phyloP scores from a whole-genome alignment of 352 stramenopile genomes.

The Pythium rishiriense region DNA sequence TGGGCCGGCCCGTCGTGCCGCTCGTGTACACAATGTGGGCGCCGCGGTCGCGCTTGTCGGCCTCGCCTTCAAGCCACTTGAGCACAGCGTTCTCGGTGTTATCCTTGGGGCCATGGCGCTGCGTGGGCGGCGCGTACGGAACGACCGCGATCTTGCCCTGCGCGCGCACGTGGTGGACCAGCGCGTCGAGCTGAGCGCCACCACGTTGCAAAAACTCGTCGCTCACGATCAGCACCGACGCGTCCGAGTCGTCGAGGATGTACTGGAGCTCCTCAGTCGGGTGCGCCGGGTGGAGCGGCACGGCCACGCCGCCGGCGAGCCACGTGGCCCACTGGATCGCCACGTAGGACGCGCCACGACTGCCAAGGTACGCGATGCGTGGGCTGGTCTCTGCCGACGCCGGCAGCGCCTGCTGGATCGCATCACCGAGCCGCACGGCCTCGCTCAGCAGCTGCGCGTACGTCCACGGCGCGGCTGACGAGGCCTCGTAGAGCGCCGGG shows the following conservation, averaged over 20 bases:
- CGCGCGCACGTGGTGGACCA: conserved; percentile 3
- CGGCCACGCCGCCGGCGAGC: conserved; percentile 60
- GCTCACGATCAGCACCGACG: conserved; percentile 49
- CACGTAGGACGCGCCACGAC: conserved; percentile 53
- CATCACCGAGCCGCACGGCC: conserved; percentile 35
- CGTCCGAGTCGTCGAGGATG: conserved; percentile 61
- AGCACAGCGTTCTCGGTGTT: conserved; percentile 23
- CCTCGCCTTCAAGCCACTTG: conserved; percentile 33
- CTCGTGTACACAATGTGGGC: conserved; percentile 85
- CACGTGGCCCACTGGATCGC: conserved; percentile 78
- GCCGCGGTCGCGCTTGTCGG: conserved; percentile 16
- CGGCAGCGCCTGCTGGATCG: conserved; percentile 24
- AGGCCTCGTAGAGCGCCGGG: conserved; percentile 22
- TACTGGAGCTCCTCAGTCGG: conserved; percentile 71
- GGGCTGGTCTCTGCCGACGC: background rate
- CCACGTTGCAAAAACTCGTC: conserved; percentile 27
- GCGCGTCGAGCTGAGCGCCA: conserved; percentile 8
- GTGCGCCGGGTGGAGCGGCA: conserved; percentile 63
- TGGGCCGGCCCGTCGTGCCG: conserved; percentile 78
- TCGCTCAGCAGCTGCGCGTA: conserved; percentile 44
- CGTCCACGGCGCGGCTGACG: conserved; percentile 29
- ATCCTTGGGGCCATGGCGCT: background rate
- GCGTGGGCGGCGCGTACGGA: background rate
- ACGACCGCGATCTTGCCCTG: conserved; percentile 6
- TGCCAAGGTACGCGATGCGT: conserved; percentile 45